Evolutionary conservation across 805 yeast species (phyloP).

Genomic region (Yarrowia osloensis): DNA sequence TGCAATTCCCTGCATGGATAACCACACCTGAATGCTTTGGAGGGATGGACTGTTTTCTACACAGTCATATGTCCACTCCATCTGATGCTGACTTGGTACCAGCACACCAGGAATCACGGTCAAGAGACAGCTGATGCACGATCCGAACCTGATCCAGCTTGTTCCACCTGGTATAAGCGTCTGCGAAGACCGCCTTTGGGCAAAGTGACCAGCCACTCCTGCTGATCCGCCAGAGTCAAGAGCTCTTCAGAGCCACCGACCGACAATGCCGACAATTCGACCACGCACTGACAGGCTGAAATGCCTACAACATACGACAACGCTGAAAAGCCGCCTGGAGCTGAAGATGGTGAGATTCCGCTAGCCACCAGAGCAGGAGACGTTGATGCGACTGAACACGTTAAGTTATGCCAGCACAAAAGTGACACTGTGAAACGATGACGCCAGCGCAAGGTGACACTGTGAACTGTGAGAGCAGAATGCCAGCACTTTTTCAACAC

Average conservation of each 20-base stretch:
- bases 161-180: not conserved
- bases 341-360: not conserved
- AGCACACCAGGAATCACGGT: not conserved
- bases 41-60: not conserved
- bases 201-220: not conserved
- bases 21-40: not conserved
- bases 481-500: not conserved
- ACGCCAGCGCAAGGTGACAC: not conserved
- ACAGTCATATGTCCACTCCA: not conserved
- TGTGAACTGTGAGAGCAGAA: not conserved
- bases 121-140: not conserved
- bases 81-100: not conserved
- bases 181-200: not conserved
- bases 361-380: not conserved
- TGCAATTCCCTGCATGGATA: not conserved
- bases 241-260: not conserved
- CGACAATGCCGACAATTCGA: not conserved
- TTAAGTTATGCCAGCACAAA: not conserved
- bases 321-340: slow-evolving; percentile 2
- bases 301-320: not conserved
- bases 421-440: not conserved
- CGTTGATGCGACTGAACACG: not conserved
- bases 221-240: not conserved
- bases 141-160: not conserved
- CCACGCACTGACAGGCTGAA: not conserved